Percentiles rank a stretch among this genome's conserved stretches.
Evolutionary conservation across 495 filamentous ascomycete species (phyloP).

Genomic region (Penicillium bialowiezense): DNA sequence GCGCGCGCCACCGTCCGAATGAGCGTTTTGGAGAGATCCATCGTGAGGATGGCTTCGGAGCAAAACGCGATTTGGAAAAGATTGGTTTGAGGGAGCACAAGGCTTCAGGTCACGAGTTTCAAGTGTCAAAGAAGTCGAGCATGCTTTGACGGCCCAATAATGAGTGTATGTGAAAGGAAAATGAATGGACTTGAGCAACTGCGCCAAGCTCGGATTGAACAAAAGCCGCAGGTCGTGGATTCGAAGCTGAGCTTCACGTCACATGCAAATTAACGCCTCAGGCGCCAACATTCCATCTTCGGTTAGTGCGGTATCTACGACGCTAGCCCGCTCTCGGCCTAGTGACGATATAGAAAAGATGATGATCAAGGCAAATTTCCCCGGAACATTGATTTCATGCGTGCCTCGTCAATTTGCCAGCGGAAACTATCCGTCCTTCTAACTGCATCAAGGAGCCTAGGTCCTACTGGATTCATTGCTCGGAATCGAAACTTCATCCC

Average conservation of each 20-base stretch:
- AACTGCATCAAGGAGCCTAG: background rate
- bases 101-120: conserved; percentile 15
- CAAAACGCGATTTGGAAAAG: background rate
- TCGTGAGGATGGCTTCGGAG: conserved; percentile 26
- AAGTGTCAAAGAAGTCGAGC: conserved; percentile 5
- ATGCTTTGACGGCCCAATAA: conserved; percentile 3
- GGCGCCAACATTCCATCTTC: background rate
- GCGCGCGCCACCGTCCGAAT: conserved; percentile 85
- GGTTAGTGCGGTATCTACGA: background rate
- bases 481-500: background rate
- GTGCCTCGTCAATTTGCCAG: conserved; percentile 13
- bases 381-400: conserved; percentile 20
- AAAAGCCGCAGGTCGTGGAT: conserved; percentile 4
- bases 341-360: conserved; percentile 7
- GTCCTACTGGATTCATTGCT: background rate
- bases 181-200: background rate
- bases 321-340: conserved; percentile 2
- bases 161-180: background rate
- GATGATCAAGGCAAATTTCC: background rate
- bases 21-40: conserved; percentile 86
- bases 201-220: conserved; percentile 6
- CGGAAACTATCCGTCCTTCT: conserved; percentile 12
- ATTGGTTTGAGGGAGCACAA: conserved; percentile 3
- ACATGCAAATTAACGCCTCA: conserved; percentile 14
- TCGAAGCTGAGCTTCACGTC: conserved; percentile 12